A percentile compares a stretch with the other conserved stretches of the same genome.
phyloP scores from a whole-genome alignment of 192 early-diverging fungal species.

The Mortierella antarctica region DNA sequence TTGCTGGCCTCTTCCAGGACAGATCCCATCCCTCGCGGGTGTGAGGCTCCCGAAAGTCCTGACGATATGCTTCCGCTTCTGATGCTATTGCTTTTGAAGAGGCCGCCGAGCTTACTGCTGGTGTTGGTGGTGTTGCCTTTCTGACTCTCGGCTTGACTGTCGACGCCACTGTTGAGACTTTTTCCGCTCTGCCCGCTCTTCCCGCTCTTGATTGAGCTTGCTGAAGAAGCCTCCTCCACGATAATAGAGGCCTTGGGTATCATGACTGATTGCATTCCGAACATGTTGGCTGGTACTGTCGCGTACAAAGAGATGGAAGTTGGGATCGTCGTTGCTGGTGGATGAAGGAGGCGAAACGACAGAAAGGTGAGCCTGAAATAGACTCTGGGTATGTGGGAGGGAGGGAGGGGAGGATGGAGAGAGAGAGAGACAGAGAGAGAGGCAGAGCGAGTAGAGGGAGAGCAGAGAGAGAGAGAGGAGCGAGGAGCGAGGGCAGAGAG shows the following conservation, averaged over 20 bases:
- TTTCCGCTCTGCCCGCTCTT: slow-evolving; percentile 47
- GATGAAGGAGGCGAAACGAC: too few species aligned
- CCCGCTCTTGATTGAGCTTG: slow-evolving; percentile 50
- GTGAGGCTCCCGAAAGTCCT: slow-evolving; percentile 16
- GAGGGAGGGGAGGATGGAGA: not conserved
- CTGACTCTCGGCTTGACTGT: not conserved
- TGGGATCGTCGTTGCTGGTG: not conserved
- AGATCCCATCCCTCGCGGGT: slow-evolving; percentile 24
- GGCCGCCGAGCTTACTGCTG: slow-evolving; percentile 23
- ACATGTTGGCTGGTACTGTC: slow-evolving; percentile 22
- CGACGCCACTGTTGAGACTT: slow-evolving; percentile 7
- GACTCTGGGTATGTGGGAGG: not conserved
- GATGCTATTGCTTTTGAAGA: slow-evolving; percentile 48
- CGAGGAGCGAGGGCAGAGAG: not conserved
- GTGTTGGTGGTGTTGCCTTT: not conserved
- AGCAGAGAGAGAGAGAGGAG: not conserved
- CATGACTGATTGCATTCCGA: slow-evolving; percentile 32
- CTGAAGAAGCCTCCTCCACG: slow-evolving; percentile 18
- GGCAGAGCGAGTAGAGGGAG: slow-evolving; percentile 1
- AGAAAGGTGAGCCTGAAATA: too few species aligned
- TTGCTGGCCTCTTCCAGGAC: slow-evolving; percentile 22
- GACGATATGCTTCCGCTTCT: slow-evolving; percentile 40
- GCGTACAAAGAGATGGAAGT: not conserved
- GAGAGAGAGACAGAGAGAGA: not conserved
- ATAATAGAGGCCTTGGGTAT: slow-evolving; percentile 16